These are phyloP conservation scores for Ceratobasidium sp. DNA, from an alignment of 1,284 basidiomycete species.

Conservation along the genomic window DNA sequence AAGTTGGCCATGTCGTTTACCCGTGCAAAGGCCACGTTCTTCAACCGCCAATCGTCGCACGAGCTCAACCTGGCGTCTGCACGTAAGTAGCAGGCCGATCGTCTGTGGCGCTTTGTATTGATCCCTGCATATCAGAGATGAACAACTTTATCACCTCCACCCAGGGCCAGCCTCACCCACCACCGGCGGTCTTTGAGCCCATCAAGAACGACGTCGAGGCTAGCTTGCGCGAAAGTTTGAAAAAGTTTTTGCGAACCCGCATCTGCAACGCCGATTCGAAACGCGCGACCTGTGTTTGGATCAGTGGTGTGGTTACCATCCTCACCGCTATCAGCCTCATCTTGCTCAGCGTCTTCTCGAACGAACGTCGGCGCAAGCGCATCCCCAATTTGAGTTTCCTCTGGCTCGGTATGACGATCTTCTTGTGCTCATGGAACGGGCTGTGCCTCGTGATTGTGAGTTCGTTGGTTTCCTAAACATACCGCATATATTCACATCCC, in stretches of 20 bases:
- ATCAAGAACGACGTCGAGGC: slow-evolving; percentile 27
- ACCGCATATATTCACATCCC: not conserved
- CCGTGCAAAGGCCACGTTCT: slow-evolving; percentile 40
- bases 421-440: slow-evolving; percentile 37
- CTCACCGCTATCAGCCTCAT: slow-evolving; percentile 18
- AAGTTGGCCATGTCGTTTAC: slow-evolving; percentile 38
- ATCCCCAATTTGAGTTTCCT: slow-evolving; percentile 29
- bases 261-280: slow-evolving; percentile 31
- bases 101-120: slow-evolving; percentile 2
- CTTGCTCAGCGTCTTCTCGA: slow-evolving; percentile 26
- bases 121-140: slow-evolving; percentile 9
- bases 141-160: slow-evolving; percentile 11
- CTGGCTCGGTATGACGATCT: slow-evolving; percentile 34
- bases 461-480: not conserved
- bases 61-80: slow-evolving; percentile 33
- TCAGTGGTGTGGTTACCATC: slow-evolving; percentile 28
- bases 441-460: slow-evolving; percentile 39
- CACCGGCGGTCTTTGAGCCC: slow-evolving; percentile 8
- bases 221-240: slow-evolving; percentile 27
- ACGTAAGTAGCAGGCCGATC: not conserved
- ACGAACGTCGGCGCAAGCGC: slow-evolving; percentile 13
- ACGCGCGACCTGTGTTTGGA: slow-evolving; percentile 12
- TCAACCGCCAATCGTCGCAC: slow-evolving; percentile 20
- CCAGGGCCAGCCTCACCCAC: slow-evolving; percentile 34
- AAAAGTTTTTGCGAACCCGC: slow-evolving; percentile 21